phyloP scores from a whole-genome alignment of 768 basidiomycete genomes.

The Fomitopsis pulvina region DNA sequence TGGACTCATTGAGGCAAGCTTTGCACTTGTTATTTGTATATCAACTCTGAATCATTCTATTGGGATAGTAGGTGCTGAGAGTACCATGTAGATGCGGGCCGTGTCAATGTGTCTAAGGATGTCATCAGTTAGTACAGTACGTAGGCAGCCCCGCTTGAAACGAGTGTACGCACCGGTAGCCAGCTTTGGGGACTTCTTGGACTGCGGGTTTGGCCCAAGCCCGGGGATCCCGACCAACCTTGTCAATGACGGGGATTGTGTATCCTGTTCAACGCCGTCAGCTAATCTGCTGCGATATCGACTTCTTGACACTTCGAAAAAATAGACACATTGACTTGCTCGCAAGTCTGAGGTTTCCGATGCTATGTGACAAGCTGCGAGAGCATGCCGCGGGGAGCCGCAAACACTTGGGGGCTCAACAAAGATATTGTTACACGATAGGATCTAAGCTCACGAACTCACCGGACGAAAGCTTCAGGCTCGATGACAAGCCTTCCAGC shows the following conservation, averaged over 20 bases:
- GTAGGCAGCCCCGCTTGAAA: too few relatives aligned
- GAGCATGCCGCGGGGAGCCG: neutral
- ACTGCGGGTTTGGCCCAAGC: neutral
- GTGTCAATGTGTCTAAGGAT: conserved; percentile 39
- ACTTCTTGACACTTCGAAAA: neutral
- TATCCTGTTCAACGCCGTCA: neutral
- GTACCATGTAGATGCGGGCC: conserved; percentile 9
- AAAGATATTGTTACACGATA: neutral
- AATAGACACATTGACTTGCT: neutral
- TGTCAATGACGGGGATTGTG: neutral
- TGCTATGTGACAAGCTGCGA: neutral
- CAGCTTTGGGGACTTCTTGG: neutral
- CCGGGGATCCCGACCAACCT: neutral
- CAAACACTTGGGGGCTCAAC: too few relatives aligned
- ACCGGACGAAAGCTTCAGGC: neutral
- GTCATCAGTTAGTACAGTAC: neutral
- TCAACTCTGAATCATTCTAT: too few relatives aligned
- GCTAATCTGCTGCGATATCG: neutral
- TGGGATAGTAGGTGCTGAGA: too few relatives aligned
- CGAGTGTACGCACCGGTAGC: neutral
- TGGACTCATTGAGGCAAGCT: too few relatives aligned
- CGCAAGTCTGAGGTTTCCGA: neutral
- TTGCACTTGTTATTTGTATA: too few relatives aligned
- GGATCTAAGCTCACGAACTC: neutral
- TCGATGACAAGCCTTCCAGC: neutral